Percentiles rank a stretch among this genome's conserved stretches.
Conservation (phyloP, 176 grass and related monocot genomes). For the bread wheat (Triticum aestivum) region IWGSC_CS_RefSeq_v2.1 NC_057798.1:60811031-60811530, state of each 20-base stretch:
- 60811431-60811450: not conserved
- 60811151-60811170: too few species aligned
- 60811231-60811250: not conserved
- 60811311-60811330: not conserved
- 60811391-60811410: not conserved
- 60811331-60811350: not conserved
- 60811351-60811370: not conserved
- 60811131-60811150: too few species aligned
- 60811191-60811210: too few species aligned
- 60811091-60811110: too few species aligned
- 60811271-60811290: not conserved
- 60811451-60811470: not conserved
- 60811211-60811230: too few species aligned
- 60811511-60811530: not conserved
- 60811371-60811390: not conserved
- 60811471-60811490: slow-evolving; percentile 4
- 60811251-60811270: not conserved
- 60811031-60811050: too few species aligned
- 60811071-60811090: too few species aligned
- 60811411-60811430: not conserved
- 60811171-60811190: too few species aligned
- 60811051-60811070: too few species aligned
- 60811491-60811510: not conserved
- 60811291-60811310: not conserved
- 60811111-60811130: too few species aligned